Conservation (phyloP, 2,329 filamentous ascomycete species). For the Arthrinium puccinioides region DNA sequence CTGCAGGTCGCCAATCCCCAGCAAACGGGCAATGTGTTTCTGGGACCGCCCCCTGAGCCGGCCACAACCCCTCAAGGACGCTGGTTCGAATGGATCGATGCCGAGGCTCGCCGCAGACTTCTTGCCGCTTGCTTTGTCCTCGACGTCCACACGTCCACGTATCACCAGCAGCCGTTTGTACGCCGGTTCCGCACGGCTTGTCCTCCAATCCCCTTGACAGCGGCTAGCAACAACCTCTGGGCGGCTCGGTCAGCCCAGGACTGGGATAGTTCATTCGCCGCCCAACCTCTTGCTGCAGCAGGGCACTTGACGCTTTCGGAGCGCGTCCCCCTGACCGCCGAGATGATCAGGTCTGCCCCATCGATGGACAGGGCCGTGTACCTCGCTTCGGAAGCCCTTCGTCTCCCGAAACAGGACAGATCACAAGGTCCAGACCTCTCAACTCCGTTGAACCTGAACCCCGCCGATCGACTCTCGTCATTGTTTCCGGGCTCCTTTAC, state of each 20-base stretch:
- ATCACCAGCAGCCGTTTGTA: constrained; percentile 40
- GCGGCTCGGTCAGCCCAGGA: constrained; percentile 33
- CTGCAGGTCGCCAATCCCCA: constrained; percentile 32
- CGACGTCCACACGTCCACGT: constrained; percentile 48
- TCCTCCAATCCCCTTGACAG: constrained; percentile 40
- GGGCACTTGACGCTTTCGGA: too few species aligned
- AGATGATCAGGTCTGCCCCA: constrained; percentile 24
- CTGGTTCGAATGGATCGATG: constrained; percentile 46
- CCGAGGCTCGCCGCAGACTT: constrained; percentile 45
- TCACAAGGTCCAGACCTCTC: constrained; percentile 12
- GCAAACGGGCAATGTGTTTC: constrained; percentile 11
- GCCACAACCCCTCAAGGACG: constrained; percentile 21
- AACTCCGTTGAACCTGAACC: constrained; percentile 10
- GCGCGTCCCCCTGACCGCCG: constrained; percentile 26
- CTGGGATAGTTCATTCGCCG: constrained; percentile 33
- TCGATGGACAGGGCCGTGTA: constrained; percentile 20
- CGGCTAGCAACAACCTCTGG: constrained; percentile 39
- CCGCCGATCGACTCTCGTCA: constrained; percentile 23
- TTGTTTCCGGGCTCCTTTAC: constrained; percentile 38
- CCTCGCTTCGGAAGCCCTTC: constrained; percentile 18
- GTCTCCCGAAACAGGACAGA: constrained; percentile 15
- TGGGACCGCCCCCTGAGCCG: constrained; percentile 9
- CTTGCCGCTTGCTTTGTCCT: constrained; percentile 49
- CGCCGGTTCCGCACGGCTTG: constrained; percentile 25
- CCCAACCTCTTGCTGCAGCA: constrained; percentile 19